Conservation (phyloP, 345 rosid genomes). For the Eucalyptus globulus region DNA sequence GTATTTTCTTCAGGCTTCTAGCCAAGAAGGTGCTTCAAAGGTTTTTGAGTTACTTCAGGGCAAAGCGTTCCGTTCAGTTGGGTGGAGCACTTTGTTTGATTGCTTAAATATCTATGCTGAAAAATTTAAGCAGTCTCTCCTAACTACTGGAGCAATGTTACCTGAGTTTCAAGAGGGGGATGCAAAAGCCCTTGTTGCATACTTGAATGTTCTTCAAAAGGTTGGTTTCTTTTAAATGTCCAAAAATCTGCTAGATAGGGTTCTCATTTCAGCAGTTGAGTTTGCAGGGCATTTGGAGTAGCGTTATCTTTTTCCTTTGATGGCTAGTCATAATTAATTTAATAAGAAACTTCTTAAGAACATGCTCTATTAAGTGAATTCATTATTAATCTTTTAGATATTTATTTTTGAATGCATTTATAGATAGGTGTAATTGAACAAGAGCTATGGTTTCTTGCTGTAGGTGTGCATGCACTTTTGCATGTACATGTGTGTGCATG, state of each 20-base stretch:
- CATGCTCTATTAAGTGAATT: not conserved
- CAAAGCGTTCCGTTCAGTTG: constrained; percentile 75
- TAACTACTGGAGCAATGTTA: constrained; percentile 75
- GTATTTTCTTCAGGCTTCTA: constrained; percentile 60
- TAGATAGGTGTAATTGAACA: not conserved
- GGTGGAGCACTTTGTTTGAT: constrained; percentile 90
- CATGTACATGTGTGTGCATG: not conserved
- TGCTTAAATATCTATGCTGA: constrained; percentile 83
- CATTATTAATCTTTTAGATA: not conserved
- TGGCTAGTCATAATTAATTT: not conserved
- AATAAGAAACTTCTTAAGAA: not conserved
- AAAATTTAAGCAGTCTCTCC: constrained; percentile 83
- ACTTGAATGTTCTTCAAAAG: constrained; percentile 92
- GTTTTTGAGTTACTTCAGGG: constrained; percentile 86
- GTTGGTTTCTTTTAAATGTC: constrained; percentile 11
- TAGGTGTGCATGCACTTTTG: not conserved
- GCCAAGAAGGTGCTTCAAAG: constrained; percentile 89
- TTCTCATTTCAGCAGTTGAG: not conserved
- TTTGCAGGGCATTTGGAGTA: not conserved
- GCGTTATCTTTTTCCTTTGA: not conserved
- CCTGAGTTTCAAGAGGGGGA: constrained; percentile 95
- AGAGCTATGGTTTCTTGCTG: not conserved
- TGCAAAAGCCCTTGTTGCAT: constrained; percentile 94
- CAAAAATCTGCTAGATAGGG: not conserved
- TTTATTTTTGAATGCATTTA: not conserved